Evolutionary conservation across 257 asterid species (phyloP), one percentile per base, ranked within the genome.

Genomic region (Eustoma russellianum): DNA sequence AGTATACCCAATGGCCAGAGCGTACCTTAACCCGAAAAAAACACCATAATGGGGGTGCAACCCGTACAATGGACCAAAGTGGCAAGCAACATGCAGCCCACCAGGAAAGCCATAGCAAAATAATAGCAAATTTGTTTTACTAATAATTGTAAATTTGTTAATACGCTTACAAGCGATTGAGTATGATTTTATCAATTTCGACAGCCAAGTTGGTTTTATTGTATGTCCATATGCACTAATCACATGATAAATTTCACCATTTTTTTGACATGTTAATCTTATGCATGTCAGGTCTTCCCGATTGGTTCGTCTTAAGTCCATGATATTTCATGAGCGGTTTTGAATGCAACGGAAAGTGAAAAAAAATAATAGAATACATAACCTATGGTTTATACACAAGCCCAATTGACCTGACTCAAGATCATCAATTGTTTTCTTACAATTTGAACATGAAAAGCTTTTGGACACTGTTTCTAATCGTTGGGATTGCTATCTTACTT

Each of bases 241-340:
- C n/a, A n/a, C n/a, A n/a, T n/a, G n/a, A n/a, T n/a, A n/a, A n/a
- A n/a, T n/a, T 6, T 7, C 13, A 17, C 1, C 12, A 33, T 51
- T 40, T n/a, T n/a, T n/a, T 48, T 17, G 14, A 7, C 13, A 9
- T 17, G 5, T 17, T 48, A 16, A 33, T 48, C 5, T 52, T 14
- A 45, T 33, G n/a, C 5, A 9, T 34, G 19, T 45, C 77, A 73
- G 90, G 78, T 65, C 30, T 78, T 81, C 56, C 79, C 74, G 6
- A 68, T 59, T 67, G 80, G 77, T n/a, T 80, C 82, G 13, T 80
- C 85, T 16, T 49, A 74, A 48, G 74, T 64, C 17, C 56, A 74
- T 17, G 85, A 77, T 11, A 34, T 75, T 17, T 72, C 84, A 24
- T 67, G 75, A 55, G 85, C 74, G 41, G 60, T 77, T 49, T 53